phyloP scores from a whole-genome alignment of 2,329 filamentous ascomycete genomes.

The Neodidymelliopsis sp. region DNA sequence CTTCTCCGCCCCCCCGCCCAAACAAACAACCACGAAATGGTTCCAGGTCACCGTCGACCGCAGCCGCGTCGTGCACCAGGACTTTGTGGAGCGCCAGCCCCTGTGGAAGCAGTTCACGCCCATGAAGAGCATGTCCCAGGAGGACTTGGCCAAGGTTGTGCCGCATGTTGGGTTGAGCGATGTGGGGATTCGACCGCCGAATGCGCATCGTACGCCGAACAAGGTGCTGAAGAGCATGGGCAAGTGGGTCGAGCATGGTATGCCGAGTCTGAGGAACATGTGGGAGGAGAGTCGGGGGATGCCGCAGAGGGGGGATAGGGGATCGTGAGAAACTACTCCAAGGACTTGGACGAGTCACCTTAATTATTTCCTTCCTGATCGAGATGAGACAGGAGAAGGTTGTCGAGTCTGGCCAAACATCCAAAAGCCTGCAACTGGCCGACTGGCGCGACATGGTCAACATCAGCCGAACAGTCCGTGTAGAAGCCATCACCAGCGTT shows the following conservation, averaged over 20 bases:
- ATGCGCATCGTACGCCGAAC: constrained; percentile 43
- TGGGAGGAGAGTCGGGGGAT: constrained; percentile 35
- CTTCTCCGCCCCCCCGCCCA: constrained; percentile 19
- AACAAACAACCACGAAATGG: constrained; percentile 33
- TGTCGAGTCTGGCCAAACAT: too few relatives aligned
- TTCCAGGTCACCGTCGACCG: constrained; percentile 54
- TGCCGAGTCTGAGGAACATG: constrained; percentile 45
- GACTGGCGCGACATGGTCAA: too few relatives aligned
- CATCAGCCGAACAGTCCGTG: too few relatives aligned
- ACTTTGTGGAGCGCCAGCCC: constrained; percentile 50
- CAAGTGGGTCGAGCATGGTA: constrained; percentile 29
- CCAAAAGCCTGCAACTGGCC: too few relatives aligned
- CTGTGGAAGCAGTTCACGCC: constrained; percentile 44
- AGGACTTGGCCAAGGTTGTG: constrained; percentile 51
- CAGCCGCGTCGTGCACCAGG: constrained; percentile 50
- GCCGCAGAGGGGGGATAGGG: constrained; percentile 4
- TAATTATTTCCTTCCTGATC: too few relatives aligned
- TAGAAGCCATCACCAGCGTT: too few relatives aligned
- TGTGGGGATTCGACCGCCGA: constrained; percentile 45
- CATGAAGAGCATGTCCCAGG: constrained; percentile 43
- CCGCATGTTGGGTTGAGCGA: constrained; percentile 53
- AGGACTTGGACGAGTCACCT: too few relatives aligned
- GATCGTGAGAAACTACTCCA: too few relatives aligned
- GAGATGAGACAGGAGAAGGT: too few relatives aligned
- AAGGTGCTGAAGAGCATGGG: constrained; percentile 36